These are phyloP conservation scores for Termitomyces sp. DNA, from an alignment of 768 basidiomycete species.

Conservation along the genomic window DNA sequence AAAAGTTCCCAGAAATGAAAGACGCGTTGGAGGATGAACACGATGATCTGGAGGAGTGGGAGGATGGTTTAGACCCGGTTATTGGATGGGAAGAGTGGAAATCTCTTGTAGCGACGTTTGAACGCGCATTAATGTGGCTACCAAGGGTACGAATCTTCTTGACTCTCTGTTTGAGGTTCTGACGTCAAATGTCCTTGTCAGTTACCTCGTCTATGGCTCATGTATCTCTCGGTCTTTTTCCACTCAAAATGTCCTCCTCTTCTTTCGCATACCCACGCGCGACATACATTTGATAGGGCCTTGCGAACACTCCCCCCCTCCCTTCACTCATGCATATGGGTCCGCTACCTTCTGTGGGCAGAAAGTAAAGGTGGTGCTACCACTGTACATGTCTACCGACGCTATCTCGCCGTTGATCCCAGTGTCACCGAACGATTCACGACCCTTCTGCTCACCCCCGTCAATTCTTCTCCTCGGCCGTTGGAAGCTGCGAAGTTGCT, in stretches of 20 bases:
- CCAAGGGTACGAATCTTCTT: slow-evolving; percentile 57
- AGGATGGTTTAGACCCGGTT: slow-evolving; percentile 77
- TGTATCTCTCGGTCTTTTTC: slow-evolving; percentile 85
- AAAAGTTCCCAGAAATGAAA: slow-evolving; percentile 88
- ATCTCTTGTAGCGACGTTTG: slow-evolving; percentile 78
- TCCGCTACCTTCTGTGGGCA: slow-evolving; percentile 88
- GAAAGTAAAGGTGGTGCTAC: slow-evolving; percentile 77
- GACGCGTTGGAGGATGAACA: slow-evolving; percentile 84
- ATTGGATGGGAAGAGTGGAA: slow-evolving; percentile 99
- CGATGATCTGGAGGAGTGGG: slow-evolving; percentile 80
- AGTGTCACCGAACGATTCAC: slow-evolving; percentile 78
- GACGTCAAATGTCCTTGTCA: slow-evolving; percentile 25
- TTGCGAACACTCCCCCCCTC: slow-evolving; percentile 91
- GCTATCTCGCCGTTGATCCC: slow-evolving; percentile 82
- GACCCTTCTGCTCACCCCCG: slow-evolving; percentile 57
- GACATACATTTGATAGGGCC: slow-evolving; percentile 91
- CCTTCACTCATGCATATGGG: slow-evolving; percentile 89
- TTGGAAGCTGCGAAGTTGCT: slow-evolving; percentile 92
- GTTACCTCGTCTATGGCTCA: slow-evolving; percentile 92
- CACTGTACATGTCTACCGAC: slow-evolving; percentile 76
- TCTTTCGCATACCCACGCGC: slow-evolving; percentile 84
- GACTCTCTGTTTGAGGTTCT: background rate
- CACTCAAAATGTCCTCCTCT: slow-evolving; percentile 85
- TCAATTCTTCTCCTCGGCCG: slow-evolving; percentile 57
- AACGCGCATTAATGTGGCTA: slow-evolving; percentile 92